Conservation (phyloP, 192 early-diverging fungal genomes). For the Entomortierella lignicola region DNA sequence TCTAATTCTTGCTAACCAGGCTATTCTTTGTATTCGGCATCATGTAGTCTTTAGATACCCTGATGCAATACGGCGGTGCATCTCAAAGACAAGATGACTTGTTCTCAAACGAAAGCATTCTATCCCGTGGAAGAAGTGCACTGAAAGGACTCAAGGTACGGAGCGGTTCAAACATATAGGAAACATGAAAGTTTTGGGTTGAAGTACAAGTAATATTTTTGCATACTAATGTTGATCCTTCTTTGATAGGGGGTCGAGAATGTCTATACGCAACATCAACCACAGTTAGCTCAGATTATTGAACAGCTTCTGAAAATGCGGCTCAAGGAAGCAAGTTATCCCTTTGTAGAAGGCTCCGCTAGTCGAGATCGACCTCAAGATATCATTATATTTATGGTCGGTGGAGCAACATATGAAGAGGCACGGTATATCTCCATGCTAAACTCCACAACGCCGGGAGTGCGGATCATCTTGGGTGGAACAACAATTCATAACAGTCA, state of each 20-base stretch:
- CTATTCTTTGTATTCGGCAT: not conserved
- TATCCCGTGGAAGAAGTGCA: constrained; percentile 87
- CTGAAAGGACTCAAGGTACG: constrained; percentile 91
- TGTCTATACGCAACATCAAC: constrained; percentile 97
- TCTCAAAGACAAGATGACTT: constrained; percentile 88
- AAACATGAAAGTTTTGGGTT: too few species aligned
- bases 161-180: not conserved
- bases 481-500: constrained; percentile 87
- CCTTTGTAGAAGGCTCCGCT: constrained; percentile 76
- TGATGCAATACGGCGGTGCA: constrained; percentile 83
- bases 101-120: constrained; percentile 88
- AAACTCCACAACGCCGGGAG: constrained; percentile 81
- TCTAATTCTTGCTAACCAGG: not conserved
- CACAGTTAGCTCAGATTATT: constrained; percentile 84
- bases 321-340: constrained; percentile 79
- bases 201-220: too few species aligned
- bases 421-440: constrained; percentile 87
- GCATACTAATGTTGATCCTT: too few species aligned
- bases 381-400: constrained; percentile 95
- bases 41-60: constrained; percentile 69
- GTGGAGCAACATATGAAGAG: constrained; percentile 96
- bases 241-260: constrained; percentile 95
- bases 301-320: constrained; percentile 85
- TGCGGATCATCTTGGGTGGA: constrained; percentile 91
- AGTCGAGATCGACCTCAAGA: constrained; percentile 82